These are phyloP conservation scores for Physcomitrium patens DNA, from an alignment of 225 moss, liverwort and hornwort genomes.

Conservation along the genomic window DNA sequence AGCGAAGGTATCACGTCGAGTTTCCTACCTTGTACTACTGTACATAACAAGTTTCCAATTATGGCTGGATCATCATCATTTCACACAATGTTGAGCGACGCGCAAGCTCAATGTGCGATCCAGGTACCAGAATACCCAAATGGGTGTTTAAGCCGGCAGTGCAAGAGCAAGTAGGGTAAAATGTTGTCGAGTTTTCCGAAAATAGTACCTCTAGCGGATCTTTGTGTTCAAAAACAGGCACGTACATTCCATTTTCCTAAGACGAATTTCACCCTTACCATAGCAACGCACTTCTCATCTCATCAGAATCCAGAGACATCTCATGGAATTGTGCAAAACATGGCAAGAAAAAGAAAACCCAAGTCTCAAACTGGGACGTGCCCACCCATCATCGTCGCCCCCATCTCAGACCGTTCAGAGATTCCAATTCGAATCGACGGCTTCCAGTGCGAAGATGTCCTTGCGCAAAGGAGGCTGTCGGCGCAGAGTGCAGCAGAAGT, in stretches of 20 bases:
- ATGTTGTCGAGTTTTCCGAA: too few species aligned
- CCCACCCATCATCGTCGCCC: too few species aligned
- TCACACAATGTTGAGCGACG: not conserved
- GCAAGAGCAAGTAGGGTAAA: too few species aligned
- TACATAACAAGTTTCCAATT: constrained; percentile 1
- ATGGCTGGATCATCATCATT: constrained; percentile 3
- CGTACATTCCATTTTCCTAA: too few species aligned
- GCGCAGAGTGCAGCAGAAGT: not conserved
- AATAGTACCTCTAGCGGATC: too few species aligned
- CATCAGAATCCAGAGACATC: too few species aligned
- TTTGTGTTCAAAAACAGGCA: too few species aligned
- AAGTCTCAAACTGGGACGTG: not conserved
- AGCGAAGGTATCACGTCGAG: too few species aligned
- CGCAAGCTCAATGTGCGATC: not conserved
- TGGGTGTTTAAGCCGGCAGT: too few species aligned
- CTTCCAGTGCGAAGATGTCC: not conserved
- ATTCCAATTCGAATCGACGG: constrained; percentile 26
- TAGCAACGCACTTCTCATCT: too few species aligned
- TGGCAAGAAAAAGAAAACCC: not conserved
- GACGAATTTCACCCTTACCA: too few species aligned
- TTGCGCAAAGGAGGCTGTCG: not conserved
- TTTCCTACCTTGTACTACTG: too few species aligned
- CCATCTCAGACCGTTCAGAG: not conserved
- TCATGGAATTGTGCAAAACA: not conserved
- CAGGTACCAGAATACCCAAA: not conserved